Percentiles rank a stretch among this genome's conserved stretches.
These are phyloP conservation scores for Pseudoperonospora humuli DNA, from an alignment of 352 stramenopile species.

Conservation along the genomic window DNA sequence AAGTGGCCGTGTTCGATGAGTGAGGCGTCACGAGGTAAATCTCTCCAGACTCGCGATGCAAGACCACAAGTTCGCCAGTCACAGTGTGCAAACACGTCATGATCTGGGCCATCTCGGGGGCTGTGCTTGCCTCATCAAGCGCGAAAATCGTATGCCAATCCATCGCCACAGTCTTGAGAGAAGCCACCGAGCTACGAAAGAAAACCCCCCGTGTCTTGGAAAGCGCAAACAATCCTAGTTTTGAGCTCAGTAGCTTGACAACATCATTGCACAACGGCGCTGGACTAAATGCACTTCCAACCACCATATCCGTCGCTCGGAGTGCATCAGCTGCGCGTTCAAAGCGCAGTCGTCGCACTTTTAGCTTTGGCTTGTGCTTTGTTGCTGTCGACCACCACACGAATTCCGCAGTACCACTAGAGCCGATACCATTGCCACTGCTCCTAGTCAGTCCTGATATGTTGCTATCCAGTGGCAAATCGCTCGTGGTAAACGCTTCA, in stretches of 20 bases:
- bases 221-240: constrained; percentile 66
- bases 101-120: constrained; percentile 9
- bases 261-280: constrained; percentile 23
- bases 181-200: constrained; percentile 45
- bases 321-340: constrained; percentile 60
- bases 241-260: constrained; percentile 39
- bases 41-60: constrained; percentile 24
- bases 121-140: not conserved
- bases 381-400: constrained; percentile 70
- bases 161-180: constrained; percentile 31
- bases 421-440: constrained; percentile 1
- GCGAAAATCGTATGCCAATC: constrained; percentile 28
- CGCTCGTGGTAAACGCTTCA: constrained; percentile 40
- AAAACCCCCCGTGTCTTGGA: constrained; percentile 40
- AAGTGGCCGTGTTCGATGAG: not conserved
- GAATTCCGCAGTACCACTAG: constrained; percentile 42
- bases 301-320: constrained; percentile 59
- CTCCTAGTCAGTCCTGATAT: constrained; percentile 1
- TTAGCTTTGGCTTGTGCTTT: constrained; percentile 55
- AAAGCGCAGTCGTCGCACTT: constrained; percentile 62
- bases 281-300: constrained; percentile 51
- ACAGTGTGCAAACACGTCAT: constrained; percentile 52
- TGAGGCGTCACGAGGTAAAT: constrained; percentile 40
- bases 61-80: constrained; percentile 66
- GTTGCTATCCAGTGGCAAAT: constrained; percentile 24